phyloP scores from a whole-genome alignment of 305 asterid species.

The Withania somnifera region DNA sequence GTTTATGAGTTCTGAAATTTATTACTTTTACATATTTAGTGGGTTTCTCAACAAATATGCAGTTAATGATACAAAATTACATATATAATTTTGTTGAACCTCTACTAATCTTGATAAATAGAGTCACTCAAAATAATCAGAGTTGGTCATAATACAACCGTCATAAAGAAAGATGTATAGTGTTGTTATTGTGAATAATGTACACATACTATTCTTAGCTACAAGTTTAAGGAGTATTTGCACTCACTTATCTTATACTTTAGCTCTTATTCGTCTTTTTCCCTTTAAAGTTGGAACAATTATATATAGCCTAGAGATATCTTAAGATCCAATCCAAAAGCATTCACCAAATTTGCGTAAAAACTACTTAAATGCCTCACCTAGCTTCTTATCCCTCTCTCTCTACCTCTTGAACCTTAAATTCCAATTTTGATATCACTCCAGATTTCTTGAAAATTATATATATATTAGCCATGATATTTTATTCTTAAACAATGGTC shows the following conservation, averaged over 20 bases:
- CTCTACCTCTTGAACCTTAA: conserved; percentile 28
- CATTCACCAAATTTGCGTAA: conserved; percentile 37
- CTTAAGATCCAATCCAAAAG: conserved; percentile 44
- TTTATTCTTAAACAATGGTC: neutral
- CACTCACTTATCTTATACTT: neutral
- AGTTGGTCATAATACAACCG: neutral
- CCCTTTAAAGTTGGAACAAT: neutral
- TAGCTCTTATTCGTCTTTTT: neutral
- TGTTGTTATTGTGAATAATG: neutral
- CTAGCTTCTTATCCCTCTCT: conserved; percentile 1
- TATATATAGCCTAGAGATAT: conserved; percentile 19
- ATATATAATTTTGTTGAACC: no score
- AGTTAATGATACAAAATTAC: no score
- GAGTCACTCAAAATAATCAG: neutral
- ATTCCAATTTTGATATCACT: conserved; percentile 26
- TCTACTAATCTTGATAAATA: neutral
- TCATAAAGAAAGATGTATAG: neutral
- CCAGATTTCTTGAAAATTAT: conserved; percentile 18
- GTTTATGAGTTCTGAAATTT: no score
- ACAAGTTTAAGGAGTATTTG: neutral
- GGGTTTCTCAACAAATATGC: no score
- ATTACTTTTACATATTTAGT: no score
- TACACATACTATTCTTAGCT: neutral
- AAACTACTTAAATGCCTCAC: conserved; percentile 46
- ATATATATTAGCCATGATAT: neutral